phyloP scores from a whole-genome alignment of 768 basidiomycete species.

The Xerocomellus dryophilus region DNA sequence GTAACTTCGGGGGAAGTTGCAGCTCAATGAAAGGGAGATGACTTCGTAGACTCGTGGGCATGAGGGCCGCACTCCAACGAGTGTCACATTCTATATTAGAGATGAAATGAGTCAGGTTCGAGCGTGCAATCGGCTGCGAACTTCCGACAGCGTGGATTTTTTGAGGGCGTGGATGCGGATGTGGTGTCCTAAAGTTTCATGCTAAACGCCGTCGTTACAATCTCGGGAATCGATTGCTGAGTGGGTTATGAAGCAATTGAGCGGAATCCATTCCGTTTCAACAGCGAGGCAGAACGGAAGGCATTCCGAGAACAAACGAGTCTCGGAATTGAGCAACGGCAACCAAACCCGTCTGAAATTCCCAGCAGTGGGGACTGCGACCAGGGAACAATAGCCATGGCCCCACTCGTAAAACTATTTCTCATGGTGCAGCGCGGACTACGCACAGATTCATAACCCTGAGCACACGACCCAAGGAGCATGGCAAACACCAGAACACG shows the following conservation, averaged over 20 bases:
- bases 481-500: constrained; percentile 17
- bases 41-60: constrained; percentile 6
- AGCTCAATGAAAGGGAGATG: constrained; percentile 3
- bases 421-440: constrained; percentile 16
- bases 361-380: neutral
- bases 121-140: constrained; percentile 15
- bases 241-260: constrained; percentile 6
- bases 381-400: neutral
- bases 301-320: neutral
- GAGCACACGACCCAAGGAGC: constrained; percentile 10
- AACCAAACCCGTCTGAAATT: neutral
- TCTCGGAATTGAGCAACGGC: neutral
- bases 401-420: constrained; percentile 10
- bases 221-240: neutral
- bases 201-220: constrained; percentile 20
- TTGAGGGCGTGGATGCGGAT: constrained; percentile 7
- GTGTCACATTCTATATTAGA: constrained; percentile 7
- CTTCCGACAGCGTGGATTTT: constrained; percentile 9
- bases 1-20: neutral
- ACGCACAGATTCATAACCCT: constrained; percentile 24
- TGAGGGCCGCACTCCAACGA: neutral
- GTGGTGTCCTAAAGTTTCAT: neutral
- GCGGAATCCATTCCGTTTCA: constrained; percentile 8
- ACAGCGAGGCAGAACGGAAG: constrained; percentile 5
- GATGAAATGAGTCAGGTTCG: constrained; percentile 19